Evolutionary conservation across 108 stramenopile species (phyloP).

Genomic region (Discostella stelligeroides): DNA sequence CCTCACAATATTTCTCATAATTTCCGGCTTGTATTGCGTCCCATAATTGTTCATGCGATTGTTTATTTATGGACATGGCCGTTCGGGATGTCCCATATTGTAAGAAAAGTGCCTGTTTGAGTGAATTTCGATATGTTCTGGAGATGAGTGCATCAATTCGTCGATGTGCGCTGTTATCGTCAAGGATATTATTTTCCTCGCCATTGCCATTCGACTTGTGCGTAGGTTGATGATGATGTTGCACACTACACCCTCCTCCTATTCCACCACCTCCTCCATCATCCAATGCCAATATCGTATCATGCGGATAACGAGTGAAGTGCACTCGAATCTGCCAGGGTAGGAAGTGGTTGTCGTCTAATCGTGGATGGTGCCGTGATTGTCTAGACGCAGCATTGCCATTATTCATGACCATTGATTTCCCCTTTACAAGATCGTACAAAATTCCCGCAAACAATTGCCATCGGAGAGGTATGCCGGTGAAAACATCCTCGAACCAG

Average conservation of each 20-base stretch:
- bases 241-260: too few species aligned
- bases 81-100: conserved; percentile 64
- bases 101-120: conserved; percentile 81
- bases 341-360: conserved; percentile 19
- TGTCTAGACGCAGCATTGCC: conserved; percentile 1
- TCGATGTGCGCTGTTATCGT: neutral
- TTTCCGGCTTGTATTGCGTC: conserved; percentile 55
- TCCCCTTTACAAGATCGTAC: conserved; percentile 61
- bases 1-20: conserved; percentile 52
- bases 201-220: neutral
- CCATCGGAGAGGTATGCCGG: conserved; percentile 71
- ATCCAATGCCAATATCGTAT: conserved; percentile 64
- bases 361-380: conserved; percentile 1
- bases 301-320: conserved; percentile 71
- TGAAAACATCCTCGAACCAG: conserved; percentile 86
- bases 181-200: neutral
- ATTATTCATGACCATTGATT: neutral
- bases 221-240: too few species aligned
- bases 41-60: conserved; percentile 73
- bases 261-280: conserved; percentile 6
- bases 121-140: conserved; percentile 71
- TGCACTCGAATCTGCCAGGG: conserved; percentile 85
- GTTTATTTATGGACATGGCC: conserved; percentile 74
- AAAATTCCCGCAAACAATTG: conserved; percentile 78
- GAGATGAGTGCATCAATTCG: conserved; percentile 43